These are phyloP conservation scores for Hypocrella siamensis DNA, from an alignment of 2,329 filamentous ascomycete genomes.

Conservation along the genomic window DNA sequence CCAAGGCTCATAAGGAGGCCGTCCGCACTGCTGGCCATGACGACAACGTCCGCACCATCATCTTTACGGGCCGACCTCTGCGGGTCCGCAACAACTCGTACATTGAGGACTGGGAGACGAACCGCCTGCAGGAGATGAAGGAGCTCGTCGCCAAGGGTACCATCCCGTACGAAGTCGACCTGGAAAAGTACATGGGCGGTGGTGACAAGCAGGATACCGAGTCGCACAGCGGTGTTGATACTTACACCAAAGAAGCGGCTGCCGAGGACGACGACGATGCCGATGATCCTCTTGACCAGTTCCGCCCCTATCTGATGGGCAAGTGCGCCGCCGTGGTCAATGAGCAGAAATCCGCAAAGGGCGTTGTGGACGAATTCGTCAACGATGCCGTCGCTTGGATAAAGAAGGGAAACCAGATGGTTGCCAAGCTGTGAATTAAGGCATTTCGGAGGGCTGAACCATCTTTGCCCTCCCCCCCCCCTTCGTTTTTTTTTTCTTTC, in stretches of 20 bases:
- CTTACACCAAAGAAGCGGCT: constrained; percentile 52
- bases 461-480: not conserved
- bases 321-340: constrained; percentile 90
- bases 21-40: constrained; percentile 84
- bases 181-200: constrained; percentile 59
- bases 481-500: constrained; percentile 1
- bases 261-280: constrained; percentile 56
- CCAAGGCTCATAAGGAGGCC: constrained; percentile 87
- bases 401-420: constrained; percentile 49
- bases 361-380: constrained; percentile 88
- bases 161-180: constrained; percentile 86
- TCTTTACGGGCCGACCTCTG: constrained; percentile 93
- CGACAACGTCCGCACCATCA: constrained; percentile 92
- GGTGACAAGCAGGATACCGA: constrained; percentile 42
- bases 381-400: constrained; percentile 60
- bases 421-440: constrained; percentile 49
- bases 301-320: constrained; percentile 86
- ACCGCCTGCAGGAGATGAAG: constrained; percentile 82
- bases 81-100: constrained; percentile 89
- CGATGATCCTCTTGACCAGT: constrained; percentile 83
- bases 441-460: not conserved
- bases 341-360: constrained; percentile 82
- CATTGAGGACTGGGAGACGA: constrained; percentile 91
- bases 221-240: constrained; percentile 47
- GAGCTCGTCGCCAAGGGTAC: constrained; percentile 76